Conservation (phyloP, 495 filamentous ascomycete species). For the Cudoniella acicularis region DNA sequence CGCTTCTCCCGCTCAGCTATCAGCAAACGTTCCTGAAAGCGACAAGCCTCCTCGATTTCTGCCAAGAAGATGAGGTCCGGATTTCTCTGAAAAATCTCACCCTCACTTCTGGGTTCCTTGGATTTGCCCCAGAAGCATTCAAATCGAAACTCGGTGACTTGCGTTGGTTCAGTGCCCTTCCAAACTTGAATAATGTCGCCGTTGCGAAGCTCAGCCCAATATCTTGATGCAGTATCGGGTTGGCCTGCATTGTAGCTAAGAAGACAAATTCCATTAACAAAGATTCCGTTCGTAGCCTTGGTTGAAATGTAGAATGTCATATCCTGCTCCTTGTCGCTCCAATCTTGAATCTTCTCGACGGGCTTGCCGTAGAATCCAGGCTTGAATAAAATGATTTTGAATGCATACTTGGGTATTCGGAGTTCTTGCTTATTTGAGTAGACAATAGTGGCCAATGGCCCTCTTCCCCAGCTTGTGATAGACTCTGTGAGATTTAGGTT, state of each 20-base stretch:
- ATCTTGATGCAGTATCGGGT: conserved; percentile 35
- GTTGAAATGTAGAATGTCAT: conserved; percentile 72
- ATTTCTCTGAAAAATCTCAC: conserved; percentile 3
- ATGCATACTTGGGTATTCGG: conserved; percentile 75
- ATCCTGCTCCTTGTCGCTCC: conserved; percentile 42
- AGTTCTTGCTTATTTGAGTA: conserved; percentile 56
- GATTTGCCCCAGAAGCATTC: conserved; percentile 53
- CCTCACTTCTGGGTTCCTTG: conserved; percentile 24
- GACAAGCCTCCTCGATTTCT: conserved; percentile 17
- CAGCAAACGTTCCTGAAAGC: conserved; percentile 8
- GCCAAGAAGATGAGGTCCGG: conserved; percentile 1
- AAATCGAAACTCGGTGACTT: conserved; percentile 44
- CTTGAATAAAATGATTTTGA: conserved; percentile 71
- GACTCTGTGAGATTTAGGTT: conserved; percentile 59
- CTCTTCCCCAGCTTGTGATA: conserved; percentile 73
- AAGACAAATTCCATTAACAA: conserved; percentile 63
- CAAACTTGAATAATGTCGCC: conserved; percentile 70
- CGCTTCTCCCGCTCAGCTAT: conserved; percentile 7
- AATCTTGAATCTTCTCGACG: conserved; percentile 28
- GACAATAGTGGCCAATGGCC: conserved; percentile 53
- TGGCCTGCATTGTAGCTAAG: conserved; percentile 43
- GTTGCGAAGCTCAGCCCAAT: conserved; percentile 65
- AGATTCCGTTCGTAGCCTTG: conserved; percentile 65
- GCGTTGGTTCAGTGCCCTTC: conserved; percentile 30
- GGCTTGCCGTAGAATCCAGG: conserved; percentile 50